Percentiles rank a stretch among this genome's conserved stretches.
Conservation (phyloP, 1,284 basidiomycete species). For the Gomphus bonarii region DNA sequence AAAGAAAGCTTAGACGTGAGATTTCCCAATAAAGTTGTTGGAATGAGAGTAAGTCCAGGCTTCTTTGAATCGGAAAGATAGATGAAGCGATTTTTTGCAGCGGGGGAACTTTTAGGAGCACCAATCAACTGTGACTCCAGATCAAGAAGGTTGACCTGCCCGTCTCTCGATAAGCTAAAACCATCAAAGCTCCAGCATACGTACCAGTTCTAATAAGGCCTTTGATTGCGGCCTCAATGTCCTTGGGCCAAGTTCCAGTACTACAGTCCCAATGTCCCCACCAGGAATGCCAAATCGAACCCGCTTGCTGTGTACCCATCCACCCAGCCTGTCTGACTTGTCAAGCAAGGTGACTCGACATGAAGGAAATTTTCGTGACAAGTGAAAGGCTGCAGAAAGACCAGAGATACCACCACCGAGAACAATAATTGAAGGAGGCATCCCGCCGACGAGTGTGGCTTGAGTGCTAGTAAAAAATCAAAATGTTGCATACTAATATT, state of each 20-base stretch:
- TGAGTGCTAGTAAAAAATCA: too few species aligned
- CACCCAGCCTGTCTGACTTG: slow-evolving; percentile 55
- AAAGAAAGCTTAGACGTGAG: slow-evolving; percentile 37
- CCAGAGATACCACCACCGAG: slow-evolving; percentile 80
- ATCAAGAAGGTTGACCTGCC: slow-evolving; percentile 64
- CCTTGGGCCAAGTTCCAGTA: slow-evolving; percentile 77
- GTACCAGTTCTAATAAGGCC: slow-evolving; percentile 70
- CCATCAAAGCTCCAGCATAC: slow-evolving; percentile 22
- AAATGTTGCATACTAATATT: too few species aligned
- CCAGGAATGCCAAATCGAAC: slow-evolving; percentile 32
- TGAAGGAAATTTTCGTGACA: slow-evolving; percentile 54
- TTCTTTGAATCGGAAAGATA: slow-evolving; percentile 39
- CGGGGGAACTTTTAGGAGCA: slow-evolving; percentile 53
- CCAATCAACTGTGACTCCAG: slow-evolving; percentile 50
- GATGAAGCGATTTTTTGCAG: slow-evolving; percentile 68
- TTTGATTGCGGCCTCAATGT: slow-evolving; percentile 70
- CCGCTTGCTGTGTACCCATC: slow-evolving; percentile 70
- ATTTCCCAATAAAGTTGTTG: slow-evolving; percentile 32
- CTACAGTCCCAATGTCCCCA: slow-evolving; percentile 31
- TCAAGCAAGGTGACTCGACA: slow-evolving; percentile 63
- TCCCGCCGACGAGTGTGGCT: neutral
- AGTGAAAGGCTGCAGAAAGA: slow-evolving; percentile 71
- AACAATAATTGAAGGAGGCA: slow-evolving; percentile 40
- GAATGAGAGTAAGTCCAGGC: slow-evolving; percentile 36
- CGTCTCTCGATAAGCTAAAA: neutral